Percentiles rank a stretch among this genome's conserved stretches.
phyloP scores from a whole-genome alignment of 495 filamentous ascomycete genomes.

The Pyrenula aspistea region DNA sequence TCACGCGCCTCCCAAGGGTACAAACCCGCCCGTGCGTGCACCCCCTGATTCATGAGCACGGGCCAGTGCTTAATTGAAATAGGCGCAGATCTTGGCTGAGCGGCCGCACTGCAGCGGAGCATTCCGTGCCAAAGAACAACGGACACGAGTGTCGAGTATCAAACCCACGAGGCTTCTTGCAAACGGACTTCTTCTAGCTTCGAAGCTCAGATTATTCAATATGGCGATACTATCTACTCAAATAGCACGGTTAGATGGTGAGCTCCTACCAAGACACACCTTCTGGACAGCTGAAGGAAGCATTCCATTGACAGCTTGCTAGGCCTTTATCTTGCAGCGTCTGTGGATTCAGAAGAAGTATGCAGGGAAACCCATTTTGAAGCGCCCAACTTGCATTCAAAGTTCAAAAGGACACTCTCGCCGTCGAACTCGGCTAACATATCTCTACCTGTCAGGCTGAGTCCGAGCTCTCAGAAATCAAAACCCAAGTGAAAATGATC shows the following conservation, averaged over 20 bases:
- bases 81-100: not conserved
- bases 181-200: too few species aligned
- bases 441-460: too few species aligned
- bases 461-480: slow-evolving; percentile 72
- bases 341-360: slow-evolving; percentile 81
- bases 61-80: not conserved
- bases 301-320: slow-evolving; percentile 8
- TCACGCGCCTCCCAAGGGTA: too few species aligned
- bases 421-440: slow-evolving; percentile 5
- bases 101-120: not conserved
- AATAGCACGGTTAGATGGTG: slow-evolving; percentile 88
- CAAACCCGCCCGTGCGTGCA: not conserved
- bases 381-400: not conserved
- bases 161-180: too few species aligned
- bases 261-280: slow-evolving; percentile 7
- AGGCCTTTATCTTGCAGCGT: slow-evolving; percentile 92
- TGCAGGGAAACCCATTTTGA: too few species aligned
- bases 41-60: not conserved
- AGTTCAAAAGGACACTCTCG: slow-evolving; percentile 1
- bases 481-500: slow-evolving; percentile 81
- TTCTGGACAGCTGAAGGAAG: too few species aligned
- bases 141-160: too few species aligned
- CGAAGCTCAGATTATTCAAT: slow-evolving; percentile 11
- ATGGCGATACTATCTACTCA: slow-evolving; percentile 89
- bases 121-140: too few species aligned